phyloP scores from a whole-genome alignment of 139 green algal species.

The Deuterostichococcus epilithicus region DNA sequence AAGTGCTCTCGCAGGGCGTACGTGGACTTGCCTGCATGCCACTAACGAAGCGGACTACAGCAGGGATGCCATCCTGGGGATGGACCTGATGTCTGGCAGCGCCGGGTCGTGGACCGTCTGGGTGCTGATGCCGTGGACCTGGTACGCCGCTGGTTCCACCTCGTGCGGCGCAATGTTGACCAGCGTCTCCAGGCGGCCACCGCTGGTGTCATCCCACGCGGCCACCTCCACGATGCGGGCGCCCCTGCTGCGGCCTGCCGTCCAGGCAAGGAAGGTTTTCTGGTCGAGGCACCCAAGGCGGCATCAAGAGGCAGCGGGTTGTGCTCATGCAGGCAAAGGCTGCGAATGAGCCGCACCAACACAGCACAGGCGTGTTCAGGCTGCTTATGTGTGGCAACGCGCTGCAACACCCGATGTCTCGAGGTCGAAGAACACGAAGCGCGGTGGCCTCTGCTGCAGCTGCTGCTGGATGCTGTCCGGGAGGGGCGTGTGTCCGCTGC shows the following conservation, averaged over 20 bases:
- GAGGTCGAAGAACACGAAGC: conserved; percentile 43
- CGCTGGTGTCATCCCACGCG: conserved; percentile 6
- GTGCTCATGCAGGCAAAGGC: not conserved
- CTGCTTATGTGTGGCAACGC: not conserved
- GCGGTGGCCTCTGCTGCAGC: not conserved
- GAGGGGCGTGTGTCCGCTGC: not conserved
- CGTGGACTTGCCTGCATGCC: not conserved
- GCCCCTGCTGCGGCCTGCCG: not conserved
- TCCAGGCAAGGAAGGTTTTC: not conserved
- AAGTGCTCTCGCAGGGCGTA: not conserved
- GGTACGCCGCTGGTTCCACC: not conserved
- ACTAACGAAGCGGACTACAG: not conserved
- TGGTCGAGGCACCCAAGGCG: not conserved
- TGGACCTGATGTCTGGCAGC: not conserved
- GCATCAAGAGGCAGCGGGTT: not conserved
- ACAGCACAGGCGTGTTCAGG: not conserved
- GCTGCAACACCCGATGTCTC: conserved; percentile 44
- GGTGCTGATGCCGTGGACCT: conserved; percentile 32
- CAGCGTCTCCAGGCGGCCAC: not conserved
- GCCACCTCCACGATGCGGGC: conserved; percentile 48
- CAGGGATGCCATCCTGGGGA: not conserved
- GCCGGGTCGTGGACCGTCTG: conserved; percentile 9
- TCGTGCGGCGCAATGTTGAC: conserved; percentile 21
- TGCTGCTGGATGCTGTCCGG: not conserved
- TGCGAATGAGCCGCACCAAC: not conserved